Conservation (phyloP, 2,329 filamentous ascomycete species). For the Lachnellula suecica region DNA sequence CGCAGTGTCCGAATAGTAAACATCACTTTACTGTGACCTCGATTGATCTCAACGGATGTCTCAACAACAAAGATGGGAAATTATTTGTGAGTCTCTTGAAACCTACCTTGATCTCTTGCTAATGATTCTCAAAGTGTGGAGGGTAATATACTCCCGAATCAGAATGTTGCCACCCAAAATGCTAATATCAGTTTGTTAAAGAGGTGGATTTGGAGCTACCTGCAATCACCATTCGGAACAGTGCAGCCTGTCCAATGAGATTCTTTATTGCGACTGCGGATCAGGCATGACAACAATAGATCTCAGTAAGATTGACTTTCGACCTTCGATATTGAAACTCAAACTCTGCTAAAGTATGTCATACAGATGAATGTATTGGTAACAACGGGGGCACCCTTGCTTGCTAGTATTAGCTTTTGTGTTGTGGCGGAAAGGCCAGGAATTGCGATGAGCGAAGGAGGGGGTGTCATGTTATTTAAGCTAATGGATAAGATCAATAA, state of each 20-base stretch:
- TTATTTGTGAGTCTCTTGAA: not conserved
- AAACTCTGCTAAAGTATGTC: no score
- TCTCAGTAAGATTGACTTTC: slow-evolving; percentile 1
- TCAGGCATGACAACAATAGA: not conserved
- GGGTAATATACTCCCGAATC: not conserved
- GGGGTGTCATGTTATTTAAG: no score
- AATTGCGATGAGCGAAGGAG: no score
- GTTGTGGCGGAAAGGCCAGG: no score
- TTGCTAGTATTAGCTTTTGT: no score
- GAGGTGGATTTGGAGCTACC: not conserved
- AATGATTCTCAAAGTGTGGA: not conserved
- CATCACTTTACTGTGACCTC: not conserved
- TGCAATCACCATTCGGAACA: not conserved
- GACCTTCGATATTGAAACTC: no score
- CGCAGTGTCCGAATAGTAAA: not conserved
- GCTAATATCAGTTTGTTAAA: not conserved
- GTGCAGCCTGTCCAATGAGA: not conserved
- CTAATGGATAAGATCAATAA: no score
- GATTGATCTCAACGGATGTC: slow-evolving; percentile 2
- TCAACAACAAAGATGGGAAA: not conserved
- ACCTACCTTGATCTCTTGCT: not conserved
- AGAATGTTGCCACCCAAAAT: not conserved
- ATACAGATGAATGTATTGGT: no score
- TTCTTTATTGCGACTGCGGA: not conserved
- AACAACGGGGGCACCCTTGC: no score